Percentiles rank a stretch among this genome's conserved stretches.
phyloP scores from a whole-genome alignment of 495 filamentous ascomycete species.

The Massariosphaeria phaeospora region DNA sequence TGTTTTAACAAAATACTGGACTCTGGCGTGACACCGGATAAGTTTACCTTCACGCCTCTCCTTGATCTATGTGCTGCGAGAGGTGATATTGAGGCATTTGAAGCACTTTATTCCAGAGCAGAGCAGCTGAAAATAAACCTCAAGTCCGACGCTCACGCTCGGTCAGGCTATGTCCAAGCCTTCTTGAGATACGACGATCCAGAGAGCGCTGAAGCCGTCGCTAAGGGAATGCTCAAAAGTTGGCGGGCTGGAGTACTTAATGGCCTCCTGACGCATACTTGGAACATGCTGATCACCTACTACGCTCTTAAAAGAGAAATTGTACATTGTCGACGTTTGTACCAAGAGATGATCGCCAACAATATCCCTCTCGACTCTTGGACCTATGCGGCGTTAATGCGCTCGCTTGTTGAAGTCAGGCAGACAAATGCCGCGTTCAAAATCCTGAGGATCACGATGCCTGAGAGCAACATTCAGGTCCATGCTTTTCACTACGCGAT shows the following conservation, averaged over 20 bases:
- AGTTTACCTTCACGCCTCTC: slow-evolving; percentile 62
- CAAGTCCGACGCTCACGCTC: slow-evolving; percentile 30
- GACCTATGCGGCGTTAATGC: slow-evolving; percentile 72
- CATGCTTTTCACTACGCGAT: slow-evolving; percentile 71
- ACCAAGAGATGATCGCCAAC: slow-evolving; percentile 56
- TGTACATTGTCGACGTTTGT: slow-evolving; percentile 53
- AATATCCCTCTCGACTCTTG: slow-evolving; percentile 57
- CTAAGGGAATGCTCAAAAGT: slow-evolving; percentile 42
- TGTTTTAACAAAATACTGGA: slow-evolving; percentile 55
- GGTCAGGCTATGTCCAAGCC: slow-evolving; percentile 59
- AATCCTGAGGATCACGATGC: slow-evolving; percentile 59
- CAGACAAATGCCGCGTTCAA: slow-evolving; percentile 61
- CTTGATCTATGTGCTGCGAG: slow-evolving; percentile 65
- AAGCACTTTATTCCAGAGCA: slow-evolving; percentile 51
- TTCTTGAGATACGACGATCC: slow-evolving; percentile 49
- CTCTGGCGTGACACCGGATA: slow-evolving; percentile 46
- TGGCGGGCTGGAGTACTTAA: slow-evolving; percentile 26
- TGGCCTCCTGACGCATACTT: slow-evolving; percentile 57
- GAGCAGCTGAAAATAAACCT: slow-evolving; percentile 9
- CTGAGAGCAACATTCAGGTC: slow-evolving; percentile 52
- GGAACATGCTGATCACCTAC: slow-evolving; percentile 69
- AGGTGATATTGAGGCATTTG: slow-evolving; percentile 67
- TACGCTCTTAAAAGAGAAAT: slow-evolving; percentile 64
- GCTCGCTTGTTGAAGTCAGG: slow-evolving; percentile 56
- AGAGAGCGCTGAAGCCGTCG: slow-evolving; percentile 32